These are phyloP conservation scores for Serpula lacrymans DNA, from an alignment of 768 basidiomycete species.

Conservation along the genomic window DNA sequence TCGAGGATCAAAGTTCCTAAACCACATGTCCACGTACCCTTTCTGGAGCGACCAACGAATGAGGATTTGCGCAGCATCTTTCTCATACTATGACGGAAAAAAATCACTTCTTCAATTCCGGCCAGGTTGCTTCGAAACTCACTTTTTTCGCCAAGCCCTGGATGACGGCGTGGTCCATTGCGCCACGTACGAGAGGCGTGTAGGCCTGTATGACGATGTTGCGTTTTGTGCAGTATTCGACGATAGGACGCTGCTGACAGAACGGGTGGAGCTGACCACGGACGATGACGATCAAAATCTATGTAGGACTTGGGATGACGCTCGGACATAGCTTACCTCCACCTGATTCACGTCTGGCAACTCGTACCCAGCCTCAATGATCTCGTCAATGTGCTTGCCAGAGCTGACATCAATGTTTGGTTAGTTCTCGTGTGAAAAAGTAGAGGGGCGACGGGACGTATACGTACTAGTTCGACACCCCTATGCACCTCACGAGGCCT, in stretches of 20 bases:
- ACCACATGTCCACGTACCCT: constrained; percentile 39
- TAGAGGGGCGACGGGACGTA: too few species aligned
- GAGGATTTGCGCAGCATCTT: constrained; percentile 71
- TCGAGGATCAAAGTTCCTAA: too few species aligned
- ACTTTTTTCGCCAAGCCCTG: constrained; percentile 53
- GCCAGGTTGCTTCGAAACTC: too few species aligned
- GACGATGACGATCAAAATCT: too few species aligned
- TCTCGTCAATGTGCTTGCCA: constrained; percentile 23
- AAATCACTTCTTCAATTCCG: neutral
- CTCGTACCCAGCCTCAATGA: constrained; percentile 21
- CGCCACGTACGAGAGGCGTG: constrained; percentile 28
- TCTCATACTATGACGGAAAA: constrained; percentile 51
- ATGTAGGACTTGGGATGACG: too few species aligned
- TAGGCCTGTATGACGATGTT: constrained; percentile 40
- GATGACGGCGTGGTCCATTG: constrained; percentile 49
- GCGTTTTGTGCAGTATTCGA: constrained; percentile 32
- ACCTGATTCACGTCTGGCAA: constrained; percentile 27
- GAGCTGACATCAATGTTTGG: constrained; percentile 16
- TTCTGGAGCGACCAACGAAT: constrained; percentile 84
- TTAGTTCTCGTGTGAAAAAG: neutral
- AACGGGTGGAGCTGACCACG: constrained; percentile 25
- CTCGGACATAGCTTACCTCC: too few species aligned
- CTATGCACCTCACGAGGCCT: constrained; percentile 37
- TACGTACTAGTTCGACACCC: constrained; percentile 48
- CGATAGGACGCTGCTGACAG: constrained; percentile 35